Percentiles rank a stretch among this genome's conserved stretches.
Evolutionary conservation across 1,284 basidiomycete species (phyloP).

Genomic region (Tetrapyrgos nigripes): DNA sequence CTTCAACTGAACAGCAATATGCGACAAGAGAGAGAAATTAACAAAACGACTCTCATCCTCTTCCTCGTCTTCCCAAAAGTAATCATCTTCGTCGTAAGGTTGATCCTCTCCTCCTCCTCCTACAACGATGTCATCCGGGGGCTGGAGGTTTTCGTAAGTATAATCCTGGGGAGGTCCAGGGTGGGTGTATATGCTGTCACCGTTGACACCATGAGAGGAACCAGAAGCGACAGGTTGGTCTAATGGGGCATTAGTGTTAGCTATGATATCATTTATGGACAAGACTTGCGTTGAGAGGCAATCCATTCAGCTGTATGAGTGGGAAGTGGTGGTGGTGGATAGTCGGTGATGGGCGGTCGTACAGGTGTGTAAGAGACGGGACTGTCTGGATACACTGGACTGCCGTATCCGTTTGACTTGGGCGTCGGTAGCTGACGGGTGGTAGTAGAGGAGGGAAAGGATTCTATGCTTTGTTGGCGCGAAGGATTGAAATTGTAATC

Average conservation of each 20-base stretch:
- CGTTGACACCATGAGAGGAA: no score
- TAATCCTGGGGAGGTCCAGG: slow-evolving; percentile 24
- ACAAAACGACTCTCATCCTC: slow-evolving; percentile 84
- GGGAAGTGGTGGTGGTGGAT: no score
- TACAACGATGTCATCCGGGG: not conserved
- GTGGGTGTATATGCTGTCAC: no score
- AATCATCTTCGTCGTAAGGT: slow-evolving; percentile 48
- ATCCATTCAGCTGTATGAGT: no score
- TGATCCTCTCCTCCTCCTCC: slow-evolving; percentile 20
- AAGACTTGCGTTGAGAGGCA: no score
- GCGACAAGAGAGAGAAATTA: slow-evolving; percentile 86
- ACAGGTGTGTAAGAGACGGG: not conserved
- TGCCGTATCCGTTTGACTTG: not conserved
- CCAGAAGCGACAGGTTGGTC: no score
- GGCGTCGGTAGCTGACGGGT: slow-evolving; percentile 1
- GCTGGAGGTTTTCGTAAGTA: not conserved
- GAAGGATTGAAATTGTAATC: not conserved
- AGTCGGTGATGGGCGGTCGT: no score
- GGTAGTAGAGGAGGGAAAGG: not conserved
- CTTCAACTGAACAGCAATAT: slow-evolving; percentile 86
- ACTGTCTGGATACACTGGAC: not conserved
- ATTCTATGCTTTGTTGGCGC: not conserved
- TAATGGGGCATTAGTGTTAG: no score
- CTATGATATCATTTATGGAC: no score
- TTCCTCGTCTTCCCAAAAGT: slow-evolving; percentile 71